phyloP scores from a whole-genome alignment of 768 basidiomycete species.

The Pulveroboletus sp. region DNA sequence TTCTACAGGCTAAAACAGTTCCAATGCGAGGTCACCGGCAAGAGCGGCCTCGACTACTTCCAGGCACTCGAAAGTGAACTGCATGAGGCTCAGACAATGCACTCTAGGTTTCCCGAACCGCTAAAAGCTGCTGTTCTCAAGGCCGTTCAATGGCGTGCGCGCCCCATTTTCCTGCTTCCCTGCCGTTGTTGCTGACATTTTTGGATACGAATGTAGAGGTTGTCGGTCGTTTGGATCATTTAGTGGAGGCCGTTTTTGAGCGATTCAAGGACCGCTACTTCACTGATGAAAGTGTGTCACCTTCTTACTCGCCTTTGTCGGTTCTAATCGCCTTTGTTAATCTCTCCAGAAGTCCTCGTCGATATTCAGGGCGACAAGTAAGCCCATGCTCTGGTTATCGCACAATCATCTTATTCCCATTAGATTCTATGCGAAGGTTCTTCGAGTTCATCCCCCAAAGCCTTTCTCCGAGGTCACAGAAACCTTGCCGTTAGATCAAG shows the following conservation, averaged over 20 bases:
- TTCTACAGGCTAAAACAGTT: constrained; percentile 95
- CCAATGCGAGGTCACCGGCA: constrained; percentile 96
- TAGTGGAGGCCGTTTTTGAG: constrained; percentile 93
- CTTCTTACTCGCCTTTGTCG: constrained; percentile 5
- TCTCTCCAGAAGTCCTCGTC: constrained; percentile 71
- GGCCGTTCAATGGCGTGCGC: constrained; percentile 96
- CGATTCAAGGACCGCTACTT: constrained; percentile 97
- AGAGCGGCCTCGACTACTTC: constrained; percentile 91
- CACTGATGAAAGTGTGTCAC: constrained; percentile 76
- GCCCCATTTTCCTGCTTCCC: constrained; percentile 20
- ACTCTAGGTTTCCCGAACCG: constrained; percentile 87
- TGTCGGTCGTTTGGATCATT: constrained; percentile 90
- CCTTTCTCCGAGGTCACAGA: constrained; percentile 41
- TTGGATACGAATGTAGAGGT: constrained; percentile 62
- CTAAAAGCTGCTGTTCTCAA: constrained; percentile 90
- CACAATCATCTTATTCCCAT: constrained; percentile 14
- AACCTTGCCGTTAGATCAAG: constrained; percentile 27
- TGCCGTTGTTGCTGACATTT: constrained; percentile 11
- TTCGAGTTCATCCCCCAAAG: constrained; percentile 73
- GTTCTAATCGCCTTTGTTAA: constrained; percentile 16
- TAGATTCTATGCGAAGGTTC: constrained; percentile 81
- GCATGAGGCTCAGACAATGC: constrained; percentile 84
- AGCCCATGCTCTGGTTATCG: constrained; percentile 19
- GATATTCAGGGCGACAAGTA: constrained; percentile 88
- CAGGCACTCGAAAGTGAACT: constrained; percentile 90